Base-by-base conservation (phyloP, 208 protist genomes). In the Balamuthia mandrillaris region DNA sequence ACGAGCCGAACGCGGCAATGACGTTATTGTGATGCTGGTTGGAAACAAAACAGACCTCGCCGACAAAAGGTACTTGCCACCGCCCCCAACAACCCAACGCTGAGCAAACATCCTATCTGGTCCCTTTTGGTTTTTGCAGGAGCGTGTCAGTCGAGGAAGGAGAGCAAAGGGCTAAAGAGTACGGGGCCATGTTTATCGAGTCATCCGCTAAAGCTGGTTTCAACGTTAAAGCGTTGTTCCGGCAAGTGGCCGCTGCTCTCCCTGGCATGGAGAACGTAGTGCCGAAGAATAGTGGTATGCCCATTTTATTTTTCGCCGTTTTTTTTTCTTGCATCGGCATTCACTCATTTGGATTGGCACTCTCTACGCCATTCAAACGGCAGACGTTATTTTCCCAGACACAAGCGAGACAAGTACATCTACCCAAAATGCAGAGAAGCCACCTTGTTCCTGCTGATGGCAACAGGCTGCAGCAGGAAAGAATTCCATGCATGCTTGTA, bases 41-140 rank as follows among this genome's bases (percentile, higher is more conserved):
- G 98, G 98, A 31, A 99, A 99, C 90, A 99, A 99, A 87, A 95
- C 92, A 7, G 98, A 99, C 92, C 87, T 98, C 29, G 88, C 82
- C 35, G 95, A 96, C 41, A 94, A 93, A 82, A 86, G 93, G 87
- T 91, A 60, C 35, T 60, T n/a, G 27, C 42, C 29, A 4, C 37
- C 41, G 58, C 37, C 33, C 7, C 4, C 75, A 75, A 4, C 93
- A 68, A 33, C 33, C 60, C 16, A 16, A 16, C 14, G 47, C 14
- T 10, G 18, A 18, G 47, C 14, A 52, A 18, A 52, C 47, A 52
- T 10, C 14, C 10, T 44, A 27, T 45, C 84, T 35, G 6, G 35
- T 87, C 81, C 58, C 0, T 10, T 70, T 82, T 56, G 35, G 10
- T n/a, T 84, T 66, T 9, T 35, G 31, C 58, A 93, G 93, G 85